Evolutionary conservation across 78 protist species (phyloP).

Genomic region (Pelomyxa schiedti): DNA sequence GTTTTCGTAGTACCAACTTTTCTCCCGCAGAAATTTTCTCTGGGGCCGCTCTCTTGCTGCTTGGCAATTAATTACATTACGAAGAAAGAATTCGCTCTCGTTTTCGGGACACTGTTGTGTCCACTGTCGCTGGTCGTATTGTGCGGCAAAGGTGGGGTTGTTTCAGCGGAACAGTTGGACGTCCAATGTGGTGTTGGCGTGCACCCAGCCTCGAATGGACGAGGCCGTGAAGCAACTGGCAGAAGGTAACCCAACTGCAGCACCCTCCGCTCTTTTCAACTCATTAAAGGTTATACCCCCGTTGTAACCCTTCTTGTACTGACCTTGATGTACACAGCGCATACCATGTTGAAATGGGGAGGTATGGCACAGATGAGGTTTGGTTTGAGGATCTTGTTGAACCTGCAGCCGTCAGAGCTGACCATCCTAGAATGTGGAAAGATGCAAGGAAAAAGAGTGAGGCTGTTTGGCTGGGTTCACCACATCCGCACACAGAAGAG

Average conservation of each 20-base stretch:
- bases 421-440: slow-evolving; percentile 35
- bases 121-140: too few species aligned
- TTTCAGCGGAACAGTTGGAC: slow-evolving; percentile 13
- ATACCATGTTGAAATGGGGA: background rate
- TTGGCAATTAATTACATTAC: too few species aligned
- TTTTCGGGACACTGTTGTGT: too few species aligned
- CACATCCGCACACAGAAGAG: slow-evolving; percentile 49
- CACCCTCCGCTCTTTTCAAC: background rate
- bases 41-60: too few species aligned
- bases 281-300: too few species aligned
- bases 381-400: slow-evolving; percentile 9
- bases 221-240: slow-evolving; percentile 15
- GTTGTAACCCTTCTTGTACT: too few species aligned
- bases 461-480: slow-evolving; percentile 82
- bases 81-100: too few species aligned
- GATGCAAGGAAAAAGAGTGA: slow-evolving; percentile 47
- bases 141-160: slow-evolving; percentile 5
- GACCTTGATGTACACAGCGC: background rate
- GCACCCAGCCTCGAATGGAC: slow-evolving; percentile 15
- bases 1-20: too few species aligned
- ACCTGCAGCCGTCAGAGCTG: slow-evolving; percentile 26
- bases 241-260: slow-evolving; percentile 9
- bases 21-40: too few species aligned
- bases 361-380: background rate
- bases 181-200: slow-evolving; percentile 42